Conservation (phyloP, 1,284 basidiomycete genomes). For the Sanguinoderma infundibulare region DNA sequence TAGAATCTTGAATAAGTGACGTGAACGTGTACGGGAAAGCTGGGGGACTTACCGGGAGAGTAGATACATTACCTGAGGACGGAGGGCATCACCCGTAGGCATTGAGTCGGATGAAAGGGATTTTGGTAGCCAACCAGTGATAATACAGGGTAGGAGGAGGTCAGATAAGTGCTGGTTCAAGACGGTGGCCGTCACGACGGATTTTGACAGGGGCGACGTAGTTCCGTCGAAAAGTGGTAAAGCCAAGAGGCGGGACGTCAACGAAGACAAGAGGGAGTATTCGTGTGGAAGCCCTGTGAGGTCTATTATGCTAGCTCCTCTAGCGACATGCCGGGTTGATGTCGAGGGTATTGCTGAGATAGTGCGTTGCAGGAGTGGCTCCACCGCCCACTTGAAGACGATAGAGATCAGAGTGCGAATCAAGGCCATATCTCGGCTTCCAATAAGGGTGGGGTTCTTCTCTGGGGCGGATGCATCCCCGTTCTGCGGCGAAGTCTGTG, state of each 20-base stretch:
- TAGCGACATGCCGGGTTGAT: constrained; percentile 19
- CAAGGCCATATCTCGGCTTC: constrained; percentile 65
- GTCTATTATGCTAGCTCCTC: constrained; percentile 45
- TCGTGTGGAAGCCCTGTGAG: constrained; percentile 47
- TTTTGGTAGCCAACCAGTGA: constrained; percentile 74
- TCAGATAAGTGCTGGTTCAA: constrained; percentile 62
- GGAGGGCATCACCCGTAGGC: constrained; percentile 39
- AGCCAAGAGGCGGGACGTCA: constrained; percentile 47
- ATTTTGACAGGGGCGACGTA: constrained; percentile 50
- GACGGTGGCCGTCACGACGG: constrained; percentile 62
- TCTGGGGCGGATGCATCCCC: not conserved
- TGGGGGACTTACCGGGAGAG: constrained; percentile 41
- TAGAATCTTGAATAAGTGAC: constrained; percentile 33
- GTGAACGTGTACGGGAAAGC: not conserved
- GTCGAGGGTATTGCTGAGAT: constrained; percentile 45
- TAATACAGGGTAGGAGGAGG: constrained; percentile 59
- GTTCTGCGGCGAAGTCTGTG: not conserved
- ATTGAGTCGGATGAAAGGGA: constrained; percentile 46
- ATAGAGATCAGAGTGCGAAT: constrained; percentile 68
- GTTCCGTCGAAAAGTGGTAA: constrained; percentile 58
- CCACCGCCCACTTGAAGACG: constrained; percentile 71
- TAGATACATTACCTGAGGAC: constrained; percentile 57
- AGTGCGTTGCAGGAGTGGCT: constrained; percentile 52
- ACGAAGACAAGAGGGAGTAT: constrained; percentile 45
- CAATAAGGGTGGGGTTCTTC: constrained; percentile 39